A percentile compares a stretch with the other conserved stretches of the same genome.
These are phyloP conservation scores for Cymbopogon flexuosus DNA, from an alignment of 202 grass and related monocot species.

Conservation along the genomic window DNA sequence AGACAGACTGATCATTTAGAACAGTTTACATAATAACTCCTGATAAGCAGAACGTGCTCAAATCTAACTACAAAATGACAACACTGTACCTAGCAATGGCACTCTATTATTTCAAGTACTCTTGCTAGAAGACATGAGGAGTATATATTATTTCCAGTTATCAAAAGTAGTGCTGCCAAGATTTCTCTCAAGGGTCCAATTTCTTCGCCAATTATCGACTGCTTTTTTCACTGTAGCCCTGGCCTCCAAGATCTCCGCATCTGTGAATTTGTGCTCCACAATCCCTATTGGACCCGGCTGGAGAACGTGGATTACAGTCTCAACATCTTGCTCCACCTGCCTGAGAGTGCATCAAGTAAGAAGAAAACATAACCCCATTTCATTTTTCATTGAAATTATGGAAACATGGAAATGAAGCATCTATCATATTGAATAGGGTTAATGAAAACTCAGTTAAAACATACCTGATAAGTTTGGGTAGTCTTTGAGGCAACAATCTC, in stretches of 20 bases:
- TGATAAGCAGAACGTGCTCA: background rate
- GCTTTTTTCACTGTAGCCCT: slow-evolving; percentile 50
- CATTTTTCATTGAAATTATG: background rate
- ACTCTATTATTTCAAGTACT: background rate
- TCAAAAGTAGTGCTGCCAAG: slow-evolving; percentile 2
- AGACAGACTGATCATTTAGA: background rate
- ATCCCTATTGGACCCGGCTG: slow-evolving; percentile 78
- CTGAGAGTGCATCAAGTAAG: slow-evolving; percentile 35
- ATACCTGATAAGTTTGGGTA: slow-evolving; percentile 43
- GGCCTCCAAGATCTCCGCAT: slow-evolving; percentile 51
- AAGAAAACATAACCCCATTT: background rate
- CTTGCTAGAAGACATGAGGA: background rate
- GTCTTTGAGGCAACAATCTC: slow-evolving; percentile 42
- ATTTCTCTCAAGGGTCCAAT: slow-evolving; percentile 39
- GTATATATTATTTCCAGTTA: slow-evolving; percentile 15
- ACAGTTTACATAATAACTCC: background rate
- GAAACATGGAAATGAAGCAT: background rate
- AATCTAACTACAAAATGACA: background rate
- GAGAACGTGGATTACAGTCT: slow-evolving; percentile 81
- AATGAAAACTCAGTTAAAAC: background rate
- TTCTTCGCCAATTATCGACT: slow-evolving; percentile 59
- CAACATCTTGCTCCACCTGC: slow-evolving; percentile 76
- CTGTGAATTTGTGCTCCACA: slow-evolving; percentile 75
- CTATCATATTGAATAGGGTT: background rate
- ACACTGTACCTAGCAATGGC: background rate